Base-by-base conservation (phyloP, 2,329 filamentous ascomycete species). In the Cladophialophora yegresii region DNA sequence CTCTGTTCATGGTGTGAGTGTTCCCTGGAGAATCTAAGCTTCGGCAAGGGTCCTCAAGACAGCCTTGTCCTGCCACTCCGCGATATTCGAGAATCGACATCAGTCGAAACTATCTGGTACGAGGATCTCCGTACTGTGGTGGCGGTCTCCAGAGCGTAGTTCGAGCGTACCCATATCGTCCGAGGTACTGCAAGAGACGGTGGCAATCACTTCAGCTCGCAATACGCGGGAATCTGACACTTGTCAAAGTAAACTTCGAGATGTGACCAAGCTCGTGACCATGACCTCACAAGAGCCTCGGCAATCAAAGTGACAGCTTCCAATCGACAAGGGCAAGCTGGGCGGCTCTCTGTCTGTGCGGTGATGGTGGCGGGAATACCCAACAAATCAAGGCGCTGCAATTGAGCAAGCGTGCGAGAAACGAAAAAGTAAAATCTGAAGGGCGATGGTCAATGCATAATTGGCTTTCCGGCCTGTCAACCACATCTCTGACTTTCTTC, bases 221-320 rank as follows among this genome's bases (percentile, higher is more conserved):
- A 16, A 23, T 10, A 50, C 23, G 20, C 28, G 23, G 28, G 33
- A 57, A 56, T 64, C 40, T 60, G 55, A 65, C 55, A 62, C 63
- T 62, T 50, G 36, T 62, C 59, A 40, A 56, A 32, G 54, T 20
- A 51, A 57, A 16, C 12, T 22, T 49, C 45, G 45, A 13, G 4
- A 4, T 2, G 20, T 28, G 20, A 28, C 26, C 3, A 28, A 28
- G 26, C 26, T 28, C 6, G 36, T 43, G 36, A 43, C 36, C n/a
- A 4, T 43, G 36, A 43, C 36, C 36, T 43, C 16, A 43, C 13
- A 43, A 43, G 26, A 28, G 6, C 26, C 26, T 28, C 26, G 26
- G 26, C 26, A 43, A 43, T 9, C 36, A 28, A 28, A 43, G 36
- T 43, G 36, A n/a, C 36, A 40, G 16, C 16, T 43, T 16, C 16